Evolutionary conservation across 2,329 filamentous ascomycete species (phyloP), one percentile per base, ranked within the genome.

Genomic region (Penicillium corylophilum): DNA sequence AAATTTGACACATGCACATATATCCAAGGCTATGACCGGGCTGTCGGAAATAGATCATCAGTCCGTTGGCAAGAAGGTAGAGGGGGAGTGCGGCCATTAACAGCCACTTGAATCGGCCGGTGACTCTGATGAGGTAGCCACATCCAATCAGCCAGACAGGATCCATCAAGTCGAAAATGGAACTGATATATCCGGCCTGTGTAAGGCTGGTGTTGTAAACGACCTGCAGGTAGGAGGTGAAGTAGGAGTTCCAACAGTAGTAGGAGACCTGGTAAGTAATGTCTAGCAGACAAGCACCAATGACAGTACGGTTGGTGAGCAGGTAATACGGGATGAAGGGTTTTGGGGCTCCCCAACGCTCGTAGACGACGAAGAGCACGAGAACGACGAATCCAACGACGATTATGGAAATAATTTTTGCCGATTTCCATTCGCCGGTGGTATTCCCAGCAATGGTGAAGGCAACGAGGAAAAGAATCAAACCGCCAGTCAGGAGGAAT

Each of bases 401-500:
- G 8, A 76, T 64, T 67, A 83, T 77, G 29, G 69, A 70, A 51
- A 82, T 76, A 55, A 82, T 76, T 22, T 77, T 64, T 13, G 74
- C 71, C 1, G 76, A 72, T 3, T 60, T 54, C 76, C 76, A 81
- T 18, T 69, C 66, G 5, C 71, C 51, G n/a, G 66, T 61, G 7
- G 75, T 69, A 15, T 60, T 65, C 7, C 60, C 50, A 46, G 76
- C 71, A 12, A 89, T 75, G 29, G 73, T 82, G 66, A 62, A 60
- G 6, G 59, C 55, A 39, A 62, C 48, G n/a, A 60, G 47, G 28
- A 88, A 83, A 10, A 89, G 70, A 0, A 81, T 76, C 59, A 87
- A 79, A 1, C 84, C 86, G 1, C 71, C 74, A 9, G 80, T 78
- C 53, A 88, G 76, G 2, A 89, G 72, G 15, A 88, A 49, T 22